A percentile compares a stretch with the other conserved stretches of the same genome.
phyloP scores from a whole-genome alignment of 257 asterid genomes.

The Solanum pinnatisectum region DNA sequence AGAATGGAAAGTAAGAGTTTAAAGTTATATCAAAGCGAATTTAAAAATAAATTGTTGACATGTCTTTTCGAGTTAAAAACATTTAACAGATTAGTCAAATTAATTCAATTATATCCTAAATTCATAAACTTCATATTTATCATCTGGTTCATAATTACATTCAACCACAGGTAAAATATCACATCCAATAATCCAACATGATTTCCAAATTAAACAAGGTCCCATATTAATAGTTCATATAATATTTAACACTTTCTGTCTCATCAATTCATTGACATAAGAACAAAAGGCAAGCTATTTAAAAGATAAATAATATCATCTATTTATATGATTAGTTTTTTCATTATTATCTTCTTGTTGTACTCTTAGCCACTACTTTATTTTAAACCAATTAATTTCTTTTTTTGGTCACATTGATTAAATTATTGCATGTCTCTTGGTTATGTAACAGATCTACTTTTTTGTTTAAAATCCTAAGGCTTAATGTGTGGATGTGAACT shows the following conservation, averaged over 20 bases:
- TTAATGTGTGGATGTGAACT: slow-evolving; percentile 5
- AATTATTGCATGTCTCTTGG: neutral
- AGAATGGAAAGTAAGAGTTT: neutral
- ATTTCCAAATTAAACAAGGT: neutral
- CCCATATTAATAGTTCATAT: neutral
- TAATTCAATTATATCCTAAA: neutral
- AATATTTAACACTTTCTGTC: slow-evolving; percentile 24
- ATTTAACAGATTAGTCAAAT: neutral
- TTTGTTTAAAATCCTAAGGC: neutral
- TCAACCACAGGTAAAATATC: neutral
- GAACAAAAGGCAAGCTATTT: slow-evolving; percentile 18
- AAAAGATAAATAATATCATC: slow-evolving; percentile 18
- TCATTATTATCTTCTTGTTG: slow-evolving; percentile 18
- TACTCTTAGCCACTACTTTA: neutral
- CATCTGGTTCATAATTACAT: too few species aligned
- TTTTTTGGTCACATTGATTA: neutral
- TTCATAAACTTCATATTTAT: neutral
- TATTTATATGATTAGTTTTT: slow-evolving; percentile 17
- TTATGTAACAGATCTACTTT: neutral
- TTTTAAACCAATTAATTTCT: neutral
- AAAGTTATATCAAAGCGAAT: neutral
- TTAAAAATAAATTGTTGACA: neutral
- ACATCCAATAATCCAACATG: neutral
- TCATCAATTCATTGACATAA: slow-evolving; percentile 27
- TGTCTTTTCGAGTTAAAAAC: neutral